Base-by-base conservation (phyloP, 768 basidiomycete genomes). In the Russula griseocarnosa region DNA sequence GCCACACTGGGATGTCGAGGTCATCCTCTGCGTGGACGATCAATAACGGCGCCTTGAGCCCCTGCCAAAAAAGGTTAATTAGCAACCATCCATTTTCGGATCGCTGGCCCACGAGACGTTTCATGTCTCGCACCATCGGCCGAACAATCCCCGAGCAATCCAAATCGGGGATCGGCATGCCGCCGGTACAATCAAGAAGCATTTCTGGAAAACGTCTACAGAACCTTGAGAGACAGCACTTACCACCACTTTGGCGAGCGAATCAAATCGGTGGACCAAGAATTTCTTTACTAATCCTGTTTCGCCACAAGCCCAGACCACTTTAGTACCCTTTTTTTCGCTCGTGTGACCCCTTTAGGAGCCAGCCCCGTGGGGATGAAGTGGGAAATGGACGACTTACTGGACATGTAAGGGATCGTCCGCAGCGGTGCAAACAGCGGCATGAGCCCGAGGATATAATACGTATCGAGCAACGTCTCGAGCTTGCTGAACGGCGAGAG, bases 11-110 rank as follows among this genome's bases (percentile, higher is more conserved):
- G 56, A 94, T 92, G 26, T 90, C 86, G 67, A 75, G 77, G 74
- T 94, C 92, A 72, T 92, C 79, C 62, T 80, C 77, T 10, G 92
- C 86, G 71, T 94, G 92, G 0, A 81, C 84, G 66, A 94, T 81
- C 32, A 93, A 77, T 11, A 90, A 80, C 8, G 87, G 85, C 0
- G 83, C 82, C 67, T 84, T 82, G 69, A 92, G 81, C 62, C 80
- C 78, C 90, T 92, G 70, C 16, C 9, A 22, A 55, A 32, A 32
- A 49, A 24, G 53, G 26, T 20, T 13, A 11, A 30, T 42, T 36
- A 55, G 36, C 42, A 38, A n/a, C 16, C 32, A 47, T 10, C 47
- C 24, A 49, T 14, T 13, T 13, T 24, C 13, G 24, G 3, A 50
- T 16, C 49, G 7, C 22, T 14, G 49, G 26, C 11, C 47, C 47